Conservation (phyloP, 1,284 basidiomycete genomes). For the Phellinidium pouzarii region DNA sequence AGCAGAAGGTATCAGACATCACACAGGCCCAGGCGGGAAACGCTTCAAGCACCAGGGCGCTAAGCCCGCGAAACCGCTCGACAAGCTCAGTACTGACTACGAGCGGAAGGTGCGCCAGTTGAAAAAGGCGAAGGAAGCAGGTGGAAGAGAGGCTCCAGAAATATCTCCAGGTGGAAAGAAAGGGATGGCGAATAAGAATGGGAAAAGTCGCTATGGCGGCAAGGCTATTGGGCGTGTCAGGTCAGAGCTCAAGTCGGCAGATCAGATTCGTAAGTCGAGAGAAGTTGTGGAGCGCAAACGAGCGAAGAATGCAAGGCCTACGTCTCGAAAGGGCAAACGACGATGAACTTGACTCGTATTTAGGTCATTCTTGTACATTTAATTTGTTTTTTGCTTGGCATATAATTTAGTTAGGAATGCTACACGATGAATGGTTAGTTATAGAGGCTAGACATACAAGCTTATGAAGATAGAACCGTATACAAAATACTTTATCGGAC, state of each 20-base stretch:
- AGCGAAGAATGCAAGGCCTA: conserved; percentile 67
- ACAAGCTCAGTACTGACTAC: conserved; percentile 61
- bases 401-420: not conserved
- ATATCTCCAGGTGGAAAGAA: conserved; percentile 20
- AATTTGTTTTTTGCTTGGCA: not conserved
- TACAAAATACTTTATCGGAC: conserved; percentile 3
- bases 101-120: conserved; percentile 61
- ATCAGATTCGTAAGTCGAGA: conserved; percentile 77
- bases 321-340: conserved; percentile 45
- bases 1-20: conserved; percentile 32
- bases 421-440: not conserved
- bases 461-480: not conserved
- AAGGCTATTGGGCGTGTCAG: conserved; percentile 59
- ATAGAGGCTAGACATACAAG: not conserved
- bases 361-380: not conserved
- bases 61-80: conserved; percentile 59
- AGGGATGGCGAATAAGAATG: conserved; percentile 25
- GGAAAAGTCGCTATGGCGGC: conserved; percentile 44
- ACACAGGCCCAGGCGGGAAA: conserved; percentile 37
- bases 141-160: conserved; percentile 22
- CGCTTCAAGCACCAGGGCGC: conserved; percentile 65
- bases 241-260: conserved; percentile 75
- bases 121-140: conserved; percentile 38
- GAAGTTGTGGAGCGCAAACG: conserved; percentile 53
- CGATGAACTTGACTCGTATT: not conserved